These are phyloP conservation scores for Myriosclerotinia duriaeana DNA, from an alignment of 2,329 filamentous ascomycete genomes.

Conservation along the genomic window DNA sequence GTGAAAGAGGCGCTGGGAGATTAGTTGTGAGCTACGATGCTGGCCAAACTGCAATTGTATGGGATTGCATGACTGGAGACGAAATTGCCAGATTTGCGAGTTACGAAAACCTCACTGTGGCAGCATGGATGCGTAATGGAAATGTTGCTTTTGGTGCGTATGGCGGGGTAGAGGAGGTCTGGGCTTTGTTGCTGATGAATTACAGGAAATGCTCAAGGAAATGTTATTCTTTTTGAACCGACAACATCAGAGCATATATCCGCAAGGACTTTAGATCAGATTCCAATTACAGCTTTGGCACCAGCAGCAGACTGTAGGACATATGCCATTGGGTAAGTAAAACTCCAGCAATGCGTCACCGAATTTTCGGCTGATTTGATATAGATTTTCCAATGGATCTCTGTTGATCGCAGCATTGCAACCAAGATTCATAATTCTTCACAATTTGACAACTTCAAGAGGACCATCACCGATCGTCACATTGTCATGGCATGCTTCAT, in stretches of 20 bases:
- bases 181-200: slow-evolving; percentile 26
- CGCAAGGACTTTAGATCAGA: slow-evolving; percentile 82
- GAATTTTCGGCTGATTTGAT: slow-evolving; percentile 27
- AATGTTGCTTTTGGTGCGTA: slow-evolving; percentile 90
- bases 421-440: slow-evolving; percentile 88
- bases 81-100: slow-evolving; percentile 91
- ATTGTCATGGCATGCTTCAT: slow-evolving; percentile 93
- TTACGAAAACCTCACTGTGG: slow-evolving; percentile 81
- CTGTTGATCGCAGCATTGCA: slow-evolving; percentile 86
- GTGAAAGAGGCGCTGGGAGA: slow-evolving; percentile 79
- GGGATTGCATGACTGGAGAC: slow-evolving; percentile 90
- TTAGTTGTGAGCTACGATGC: slow-evolving; percentile 91
- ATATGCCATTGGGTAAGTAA: slow-evolving; percentile 83
- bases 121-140: slow-evolving; percentile 94
- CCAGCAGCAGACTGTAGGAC: slow-evolving; percentile 87
- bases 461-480: slow-evolving; percentile 84
- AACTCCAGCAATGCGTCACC: background rate
- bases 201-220: slow-evolving; percentile 85
- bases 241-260: slow-evolving; percentile 90
- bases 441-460: slow-evolving; percentile 83
- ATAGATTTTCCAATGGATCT: slow-evolving; percentile 90
- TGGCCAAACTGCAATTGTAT: slow-evolving; percentile 89
- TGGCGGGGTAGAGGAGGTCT: slow-evolving; percentile 15
- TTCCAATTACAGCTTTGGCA: slow-evolving; percentile 90
- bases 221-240: slow-evolving; percentile 91